Evolutionary conservation across 371 early-diverging fungal genomes (phyloP).

Genomic region (Circinella minor): DNA sequence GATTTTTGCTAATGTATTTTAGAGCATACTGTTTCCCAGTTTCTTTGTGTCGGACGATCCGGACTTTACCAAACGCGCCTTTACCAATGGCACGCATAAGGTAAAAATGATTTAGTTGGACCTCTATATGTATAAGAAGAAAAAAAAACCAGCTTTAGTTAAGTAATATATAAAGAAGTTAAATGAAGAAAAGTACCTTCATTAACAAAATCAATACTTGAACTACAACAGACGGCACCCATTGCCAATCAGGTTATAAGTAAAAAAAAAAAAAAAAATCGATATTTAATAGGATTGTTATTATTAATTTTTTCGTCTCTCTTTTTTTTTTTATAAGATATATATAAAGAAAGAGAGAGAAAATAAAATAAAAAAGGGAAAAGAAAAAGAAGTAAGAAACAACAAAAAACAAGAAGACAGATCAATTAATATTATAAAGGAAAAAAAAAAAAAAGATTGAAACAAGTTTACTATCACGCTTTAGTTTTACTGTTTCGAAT

Average conservation of each 20-base stretch:
- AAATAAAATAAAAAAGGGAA: neutral
- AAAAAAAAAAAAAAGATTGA: neutral
- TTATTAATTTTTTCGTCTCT: too few relatives aligned
- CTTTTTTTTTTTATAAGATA: too few relatives aligned
- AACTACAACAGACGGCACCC: conserved; percentile 62
- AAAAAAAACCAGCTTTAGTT: neutral
- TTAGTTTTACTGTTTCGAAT: too few relatives aligned
- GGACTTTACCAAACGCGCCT: conserved; percentile 82
- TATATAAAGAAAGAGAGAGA: too few relatives aligned
- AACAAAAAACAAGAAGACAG: too few relatives aligned
- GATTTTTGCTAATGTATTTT: conserved; percentile 66
- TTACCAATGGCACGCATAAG: conserved; percentile 73
- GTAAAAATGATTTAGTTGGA: conserved; percentile 69
- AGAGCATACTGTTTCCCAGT: conserved; percentile 62
- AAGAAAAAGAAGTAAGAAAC: neutral
- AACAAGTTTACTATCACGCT: neutral
- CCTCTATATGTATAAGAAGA: conserved; percentile 10
- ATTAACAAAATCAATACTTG: conserved; percentile 54
- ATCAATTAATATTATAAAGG: too few relatives aligned
- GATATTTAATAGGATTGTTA: too few relatives aligned
- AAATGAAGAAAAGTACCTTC: conserved; percentile 42
- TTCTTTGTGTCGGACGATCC: conserved; percentile 86
- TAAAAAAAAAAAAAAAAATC: too few relatives aligned
- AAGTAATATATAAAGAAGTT: neutral
- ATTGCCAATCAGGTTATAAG: conserved; percentile 22